Evolutionary conservation across 305 asterid genomes (phyloP), one percentile per base, ranked within the genome.

Genomic region (Fraxinus ornus): DNA sequence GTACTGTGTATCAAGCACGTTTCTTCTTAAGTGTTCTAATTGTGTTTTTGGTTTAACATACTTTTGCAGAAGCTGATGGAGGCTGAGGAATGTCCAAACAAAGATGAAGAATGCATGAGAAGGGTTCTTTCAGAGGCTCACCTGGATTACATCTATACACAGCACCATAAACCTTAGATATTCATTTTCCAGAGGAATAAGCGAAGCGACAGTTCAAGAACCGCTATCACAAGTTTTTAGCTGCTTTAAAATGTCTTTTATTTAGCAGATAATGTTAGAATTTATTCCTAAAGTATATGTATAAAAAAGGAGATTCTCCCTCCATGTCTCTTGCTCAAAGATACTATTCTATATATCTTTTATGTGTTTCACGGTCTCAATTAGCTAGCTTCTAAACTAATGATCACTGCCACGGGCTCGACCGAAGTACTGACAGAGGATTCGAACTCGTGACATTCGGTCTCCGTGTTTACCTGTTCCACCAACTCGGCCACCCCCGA

Each of bases 141-240:
- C 79, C 76, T 94, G 85, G 98, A 94, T 77, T 94, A 94, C 89
- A 94, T 94, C 77, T 94, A 94, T 87, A 94, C 98, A 70, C 97
- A 94, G 88, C 87, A 86, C 41, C 92, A 88, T 52, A 83, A 92
- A 47, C 94, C 90, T 28, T 93, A 86, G 26, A 76, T 60, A 8
- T 75, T 21, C n/a, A 76, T 60, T 13, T 75, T 21, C n/a, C 15
- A 36, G 66, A 60, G 75, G 24, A 36, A n/a, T 60, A 7, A 49
- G 60, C 17, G 26, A 10, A 36, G 26, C 57, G 72, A 60, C 17
- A 19, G 8, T 66, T 49, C 60, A 77, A 39, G 60, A 21, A 81
- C 72, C 1, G 75, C 37, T 28, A 5, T 30, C 3, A 12, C n/a
- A 13, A 68, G n/a, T 62, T 22, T 62, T 62, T 62, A 62, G 66